Evolutionary conservation across 805 yeast genomes (phyloP).

Genomic region (Cyberlindnera subsufficiens): DNA sequence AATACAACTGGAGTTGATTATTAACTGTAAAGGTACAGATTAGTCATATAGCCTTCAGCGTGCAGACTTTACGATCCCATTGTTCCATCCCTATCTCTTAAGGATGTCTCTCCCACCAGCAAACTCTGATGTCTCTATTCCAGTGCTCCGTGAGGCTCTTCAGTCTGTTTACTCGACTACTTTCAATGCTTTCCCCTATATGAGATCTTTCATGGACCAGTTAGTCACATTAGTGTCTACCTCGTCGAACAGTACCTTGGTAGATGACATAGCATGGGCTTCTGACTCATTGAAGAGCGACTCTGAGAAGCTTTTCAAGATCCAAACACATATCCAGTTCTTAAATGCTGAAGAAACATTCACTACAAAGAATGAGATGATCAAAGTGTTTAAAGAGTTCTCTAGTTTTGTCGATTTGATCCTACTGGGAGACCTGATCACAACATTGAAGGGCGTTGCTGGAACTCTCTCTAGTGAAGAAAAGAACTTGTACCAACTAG

Average conservation of each 20-base stretch:
- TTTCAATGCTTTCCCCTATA: constrained; percentile 10
- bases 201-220: constrained; percentile 7
- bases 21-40: too few relatives aligned
- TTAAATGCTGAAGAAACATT: constrained; percentile 16
- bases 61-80: too few relatives aligned
- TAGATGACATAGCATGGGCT: constrained; percentile 16
- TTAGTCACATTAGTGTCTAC: not conserved
- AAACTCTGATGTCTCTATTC: constrained; percentile 10
- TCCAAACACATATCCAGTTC: constrained; percentile 13
- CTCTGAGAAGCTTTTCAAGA: constrained; percentile 5
- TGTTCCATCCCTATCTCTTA: not conserved
- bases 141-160: constrained; percentile 5
- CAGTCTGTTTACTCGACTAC: constrained; percentile 7
- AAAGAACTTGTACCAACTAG: constrained; percentile 2
- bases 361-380: constrained; percentile 14
- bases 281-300: constrained; percentile 11
- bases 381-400: constrained; percentile 14
- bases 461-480: constrained; percentile 1
- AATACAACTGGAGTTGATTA: too few relatives aligned
- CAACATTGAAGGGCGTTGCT: constrained; percentile 10
- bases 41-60: too few relatives aligned
- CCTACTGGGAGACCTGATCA: constrained; percentile 14
- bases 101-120: constrained; percentile 15
- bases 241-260: constrained; percentile 1
- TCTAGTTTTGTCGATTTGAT: constrained; percentile 12